Conservation (phyloP, 2,329 filamentous ascomycete genomes). For the Tolypocladium ophioglossoides region DNA sequence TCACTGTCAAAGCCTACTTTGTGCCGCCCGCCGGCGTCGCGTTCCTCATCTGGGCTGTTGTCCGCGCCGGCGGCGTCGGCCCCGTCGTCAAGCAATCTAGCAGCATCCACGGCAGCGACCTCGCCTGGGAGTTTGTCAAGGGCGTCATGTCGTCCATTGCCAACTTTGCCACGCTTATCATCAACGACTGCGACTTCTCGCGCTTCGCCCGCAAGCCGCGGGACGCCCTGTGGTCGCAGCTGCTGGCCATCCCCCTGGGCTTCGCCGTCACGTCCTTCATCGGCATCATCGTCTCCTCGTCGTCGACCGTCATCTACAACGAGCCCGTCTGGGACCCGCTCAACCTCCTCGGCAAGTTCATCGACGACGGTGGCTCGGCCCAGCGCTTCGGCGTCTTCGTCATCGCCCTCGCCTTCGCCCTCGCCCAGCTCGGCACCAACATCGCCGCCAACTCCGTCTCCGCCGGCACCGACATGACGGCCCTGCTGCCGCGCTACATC, state of each 20-base stretch:
- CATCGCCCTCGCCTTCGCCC: conserved; percentile 58
- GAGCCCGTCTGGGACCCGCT: conserved; percentile 66
- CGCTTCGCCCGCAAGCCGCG: conserved; percentile 69
- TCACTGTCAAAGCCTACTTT: conserved; percentile 80
- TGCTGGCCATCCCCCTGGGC: conserved; percentile 60
- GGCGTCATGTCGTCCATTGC: conserved; percentile 84
- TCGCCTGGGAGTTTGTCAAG: conserved; percentile 75
- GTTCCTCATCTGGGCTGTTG: conserved; percentile 80
- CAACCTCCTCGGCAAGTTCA: conserved; percentile 53
- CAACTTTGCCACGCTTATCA: conserved; percentile 82
- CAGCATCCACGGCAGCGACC: conserved; percentile 50
- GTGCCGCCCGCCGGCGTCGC: conserved; percentile 75
- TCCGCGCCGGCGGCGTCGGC: conserved; percentile 71
- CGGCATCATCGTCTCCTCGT: conserved; percentile 67
- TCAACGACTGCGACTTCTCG: conserved; percentile 74
- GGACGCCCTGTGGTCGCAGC: conserved; percentile 72
- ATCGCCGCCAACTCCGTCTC: conserved; percentile 81
- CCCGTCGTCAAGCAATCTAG: conserved; percentile 66
- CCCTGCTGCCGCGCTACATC: conserved; percentile 66
- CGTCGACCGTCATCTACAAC: conserved; percentile 56
- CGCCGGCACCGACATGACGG: conserved; percentile 73
- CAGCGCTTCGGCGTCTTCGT: conserved; percentile 69
- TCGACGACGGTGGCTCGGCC: conserved; percentile 55
- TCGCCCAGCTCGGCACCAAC: conserved; percentile 78
- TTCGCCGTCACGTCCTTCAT: conserved; percentile 79